phyloP scores from a whole-genome alignment of 2,329 filamentous ascomycete species.

The Simplicillium aogashimaense region DNA sequence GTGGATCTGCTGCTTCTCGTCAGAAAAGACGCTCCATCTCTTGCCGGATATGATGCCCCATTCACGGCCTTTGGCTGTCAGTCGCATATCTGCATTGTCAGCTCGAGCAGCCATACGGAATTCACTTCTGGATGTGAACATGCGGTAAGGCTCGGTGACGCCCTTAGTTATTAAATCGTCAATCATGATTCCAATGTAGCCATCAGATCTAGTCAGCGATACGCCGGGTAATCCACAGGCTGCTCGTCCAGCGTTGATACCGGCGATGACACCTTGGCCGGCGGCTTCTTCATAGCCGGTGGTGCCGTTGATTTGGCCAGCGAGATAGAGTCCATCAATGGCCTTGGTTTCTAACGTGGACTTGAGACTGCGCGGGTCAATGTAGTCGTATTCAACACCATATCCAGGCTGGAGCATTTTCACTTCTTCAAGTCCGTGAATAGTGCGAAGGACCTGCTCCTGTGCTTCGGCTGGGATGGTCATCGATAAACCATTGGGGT shows the following conservation, averaged over 20 bases:
- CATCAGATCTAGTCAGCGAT: slow-evolving; percentile 69
- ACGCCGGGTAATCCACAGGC: slow-evolving; percentile 57
- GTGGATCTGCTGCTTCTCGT: slow-evolving; percentile 57
- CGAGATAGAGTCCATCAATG: slow-evolving; percentile 80
- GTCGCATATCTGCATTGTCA: slow-evolving; percentile 84
- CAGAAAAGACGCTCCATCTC: slow-evolving; percentile 63
- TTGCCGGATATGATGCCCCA: slow-evolving; percentile 70
- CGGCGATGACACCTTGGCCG: slow-evolving; percentile 83
- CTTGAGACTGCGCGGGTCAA: slow-evolving; percentile 80
- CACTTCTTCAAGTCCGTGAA: slow-evolving; percentile 80
- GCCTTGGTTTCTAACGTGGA: slow-evolving; percentile 91
- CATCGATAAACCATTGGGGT: slow-evolving; percentile 96
- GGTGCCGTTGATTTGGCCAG: slow-evolving; percentile 96
- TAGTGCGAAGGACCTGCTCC: slow-evolving; percentile 72
- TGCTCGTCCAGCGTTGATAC: slow-evolving; percentile 85
- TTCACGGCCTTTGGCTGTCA: slow-evolving; percentile 67
- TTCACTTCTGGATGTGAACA: slow-evolving; percentile 95
- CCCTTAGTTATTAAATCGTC: slow-evolving; percentile 96
- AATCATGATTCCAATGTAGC: slow-evolving; percentile 98
- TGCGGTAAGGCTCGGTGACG: slow-evolving; percentile 92
- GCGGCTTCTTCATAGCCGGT: slow-evolving; percentile 98
- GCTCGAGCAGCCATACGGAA: slow-evolving; percentile 87
- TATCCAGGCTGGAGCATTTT: slow-evolving; percentile 93
- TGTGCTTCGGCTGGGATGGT: slow-evolving; percentile 86
- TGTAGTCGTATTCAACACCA: slow-evolving; percentile 97